phyloP scores from a whole-genome alignment of 2,329 filamentous ascomycete genomes.

The Chaetomiaceae sp. region DNA sequence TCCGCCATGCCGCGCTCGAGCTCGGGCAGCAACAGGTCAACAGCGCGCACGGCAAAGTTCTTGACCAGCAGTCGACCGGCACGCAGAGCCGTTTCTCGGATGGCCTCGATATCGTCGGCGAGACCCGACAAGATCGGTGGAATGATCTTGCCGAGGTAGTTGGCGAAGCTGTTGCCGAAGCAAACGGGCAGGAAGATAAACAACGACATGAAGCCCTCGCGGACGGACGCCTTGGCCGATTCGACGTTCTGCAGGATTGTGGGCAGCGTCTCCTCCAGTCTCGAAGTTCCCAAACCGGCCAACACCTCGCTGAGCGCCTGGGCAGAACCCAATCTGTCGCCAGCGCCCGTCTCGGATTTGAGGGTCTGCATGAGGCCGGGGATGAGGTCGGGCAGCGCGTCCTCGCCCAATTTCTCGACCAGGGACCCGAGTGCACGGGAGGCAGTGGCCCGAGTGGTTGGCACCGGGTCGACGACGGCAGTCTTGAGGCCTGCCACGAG shows the following conservation, averaged over 20 bases:
- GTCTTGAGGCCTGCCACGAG: slow-evolving; percentile 83
- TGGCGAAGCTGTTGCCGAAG: slow-evolving; percentile 97
- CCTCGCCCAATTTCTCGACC: slow-evolving; percentile 97
- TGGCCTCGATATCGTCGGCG: slow-evolving; percentile 93
- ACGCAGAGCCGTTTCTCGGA: slow-evolving; percentile 90
- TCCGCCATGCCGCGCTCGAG: slow-evolving; percentile 95
- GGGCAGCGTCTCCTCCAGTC: slow-evolving; percentile 90
- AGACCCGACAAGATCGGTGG: slow-evolving; percentile 90
- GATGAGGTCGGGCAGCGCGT: slow-evolving; percentile 93
- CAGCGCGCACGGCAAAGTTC: slow-evolving; percentile 92
- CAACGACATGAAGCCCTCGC: slow-evolving; percentile 98
- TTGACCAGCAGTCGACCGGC: slow-evolving; percentile 93
- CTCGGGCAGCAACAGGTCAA: slow-evolving; percentile 89
- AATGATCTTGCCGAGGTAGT: slow-evolving; percentile 91
- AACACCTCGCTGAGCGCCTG: slow-evolving; percentile 96
- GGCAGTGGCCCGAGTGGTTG: slow-evolving; percentile 89
- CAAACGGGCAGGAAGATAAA: slow-evolving; percentile 99
- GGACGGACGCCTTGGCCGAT: slow-evolving; percentile 80
- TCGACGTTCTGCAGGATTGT: slow-evolving; percentile 95
- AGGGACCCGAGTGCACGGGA: slow-evolving; percentile 93
- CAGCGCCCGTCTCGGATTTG: slow-evolving; percentile 93
- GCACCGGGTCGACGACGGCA: slow-evolving; percentile 91
- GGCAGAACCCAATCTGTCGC: slow-evolving; percentile 90
- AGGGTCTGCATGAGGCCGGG: slow-evolving; percentile 96
- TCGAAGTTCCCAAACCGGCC: slow-evolving; percentile 84